These are phyloP conservation scores for Diaporthe citriasiana DNA, from an alignment of 2,329 filamentous ascomycete genomes.

Conservation along the genomic window DNA sequence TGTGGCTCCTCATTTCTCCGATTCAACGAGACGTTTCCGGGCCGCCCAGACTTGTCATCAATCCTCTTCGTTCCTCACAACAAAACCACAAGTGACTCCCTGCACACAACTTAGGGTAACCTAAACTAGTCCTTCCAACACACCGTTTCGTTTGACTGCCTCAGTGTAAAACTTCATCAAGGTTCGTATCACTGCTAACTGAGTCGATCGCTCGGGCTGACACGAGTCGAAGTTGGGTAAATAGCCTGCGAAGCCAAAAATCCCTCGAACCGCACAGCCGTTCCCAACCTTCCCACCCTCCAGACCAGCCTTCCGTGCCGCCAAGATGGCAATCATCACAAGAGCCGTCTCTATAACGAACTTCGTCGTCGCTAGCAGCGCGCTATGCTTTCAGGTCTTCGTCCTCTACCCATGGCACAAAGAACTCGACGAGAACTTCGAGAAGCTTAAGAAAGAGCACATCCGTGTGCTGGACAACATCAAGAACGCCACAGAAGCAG, in stretches of 20 bases:
- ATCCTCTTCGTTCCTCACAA: conserved; percentile 5
- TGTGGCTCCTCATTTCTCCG: conserved; percentile 32
- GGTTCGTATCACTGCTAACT: conserved; percentile 2
- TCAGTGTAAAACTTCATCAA: not conserved
- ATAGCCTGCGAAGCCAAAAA: not conserved
- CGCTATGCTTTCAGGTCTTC: conserved; percentile 76
- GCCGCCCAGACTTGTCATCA: conserved; percentile 2
- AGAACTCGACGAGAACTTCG: conserved; percentile 73
- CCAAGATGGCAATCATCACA: conserved; percentile 50
- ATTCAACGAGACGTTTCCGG: conserved; percentile 24
- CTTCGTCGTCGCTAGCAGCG: conserved; percentile 75
- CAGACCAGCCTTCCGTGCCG: not conserved
- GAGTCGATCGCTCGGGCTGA: conserved; percentile 8
- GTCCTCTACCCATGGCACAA: conserved; percentile 81
- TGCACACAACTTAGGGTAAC: conserved; percentile 24
- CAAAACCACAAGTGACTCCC: conserved; percentile 34
- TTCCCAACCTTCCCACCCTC: not conserved
- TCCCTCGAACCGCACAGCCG: not conserved
- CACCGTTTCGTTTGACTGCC: not conserved
- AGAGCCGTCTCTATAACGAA: conserved; percentile 71
- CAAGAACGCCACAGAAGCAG: conserved; percentile 22
- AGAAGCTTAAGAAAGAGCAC: conserved; percentile 71
- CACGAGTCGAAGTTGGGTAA: conserved; percentile 14
- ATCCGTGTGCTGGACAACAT: conserved; percentile 54
- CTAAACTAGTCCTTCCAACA: not conserved